Evolutionary conservation across 306 rosid genomes (phyloP), one percentile per base, ranked within the genome.

Genomic region (Sphenostylis stenocarpa): DNA sequence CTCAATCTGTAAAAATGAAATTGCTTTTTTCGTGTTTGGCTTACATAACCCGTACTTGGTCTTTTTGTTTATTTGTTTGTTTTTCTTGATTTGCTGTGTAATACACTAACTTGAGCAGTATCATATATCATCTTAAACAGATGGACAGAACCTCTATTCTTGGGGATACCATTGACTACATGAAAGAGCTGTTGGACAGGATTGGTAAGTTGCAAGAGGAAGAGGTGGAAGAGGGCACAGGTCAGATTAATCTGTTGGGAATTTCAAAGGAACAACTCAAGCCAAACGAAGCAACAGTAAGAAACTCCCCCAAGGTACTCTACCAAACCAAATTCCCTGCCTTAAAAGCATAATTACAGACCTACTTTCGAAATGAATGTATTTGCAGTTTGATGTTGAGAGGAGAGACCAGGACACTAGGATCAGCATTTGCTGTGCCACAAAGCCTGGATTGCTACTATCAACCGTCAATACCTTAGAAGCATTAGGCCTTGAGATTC

Each of bases 251-350:
- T 53, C 78, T 83, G 15, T 38, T 87, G 78, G 87, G 79, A 51
- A 71, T 83, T 62, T 86, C 90, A 52, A 88, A 71, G 80, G 88
- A 90, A 52, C 70, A 65, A 78, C 33, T 65, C 52, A 90, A 82
- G 83, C 70, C 90, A 51, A 90, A 80, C 75, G 96, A 90, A 69
- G 88, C 47, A 7, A 65, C 82, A 68, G 87, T 81, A 26, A 92
- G 93, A 88, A 92, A 85, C 83, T 88, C 90, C 58, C 97, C 95
- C 17, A 92, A 88, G 96, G 96, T 88, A 88, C 51, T 11, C 15
- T 19, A 8, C 65, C 52, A 5, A 17, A 5, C 33, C 20, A 53
- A 28, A 41, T 8, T 41, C 58, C 73, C 12, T 38, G 5, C 51
- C 34, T 19, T 61, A 63, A 70, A n/a, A 62, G 80, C 28, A 39